Percentiles rank a stretch among this genome's conserved stretches.
Evolutionary conservation across 2,329 filamentous ascomycete species (phyloP).

Genomic region (Diaporthe humulicola): DNA sequence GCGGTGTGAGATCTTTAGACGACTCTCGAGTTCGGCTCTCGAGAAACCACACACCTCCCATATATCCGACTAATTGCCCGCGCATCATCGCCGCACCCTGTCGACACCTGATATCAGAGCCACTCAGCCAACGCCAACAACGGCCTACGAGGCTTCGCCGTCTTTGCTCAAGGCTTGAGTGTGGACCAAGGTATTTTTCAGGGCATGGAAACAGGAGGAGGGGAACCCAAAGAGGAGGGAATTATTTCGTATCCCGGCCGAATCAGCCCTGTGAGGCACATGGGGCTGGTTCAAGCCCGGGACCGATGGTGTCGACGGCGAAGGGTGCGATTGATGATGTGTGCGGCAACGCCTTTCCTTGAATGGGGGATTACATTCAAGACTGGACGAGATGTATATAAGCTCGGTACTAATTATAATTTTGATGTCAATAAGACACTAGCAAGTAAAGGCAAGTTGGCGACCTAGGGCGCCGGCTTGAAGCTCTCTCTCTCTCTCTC

Average conservation of each 20-base stretch:
- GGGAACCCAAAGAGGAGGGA: too few relatives aligned
- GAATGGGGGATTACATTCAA: slow-evolving; percentile 30
- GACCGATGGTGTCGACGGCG: slow-evolving; percentile 14
- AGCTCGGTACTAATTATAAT: slow-evolving; percentile 28
- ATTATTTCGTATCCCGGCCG: slow-evolving; percentile 2
- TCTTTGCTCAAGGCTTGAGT: neutral
- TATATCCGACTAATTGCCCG: slow-evolving; percentile 36
- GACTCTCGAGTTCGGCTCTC: slow-evolving; percentile 33
- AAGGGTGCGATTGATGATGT: slow-evolving; percentile 15
- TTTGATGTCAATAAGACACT: neutral
- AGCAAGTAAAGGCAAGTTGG: neutral
- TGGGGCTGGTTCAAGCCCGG: neutral
- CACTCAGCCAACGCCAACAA: neutral
- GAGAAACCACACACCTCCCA: slow-evolving; percentile 33
- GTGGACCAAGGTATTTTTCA: neutral
- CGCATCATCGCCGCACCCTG: slow-evolving; percentile 25
- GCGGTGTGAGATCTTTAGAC: slow-evolving; percentile 26
- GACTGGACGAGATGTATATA: slow-evolving; percentile 21
- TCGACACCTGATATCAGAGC: slow-evolving; percentile 11
- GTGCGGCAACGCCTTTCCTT: slow-evolving; percentile 35
- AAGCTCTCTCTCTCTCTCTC: too few relatives aligned
- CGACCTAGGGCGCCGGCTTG: neutral
- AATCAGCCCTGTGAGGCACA: neutral
- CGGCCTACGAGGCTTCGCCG: neutral
- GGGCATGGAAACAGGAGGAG: neutral